phyloP scores from a whole-genome alignment of 2,329 filamentous ascomycete genomes.

The Fusarium sp. region DNA sequence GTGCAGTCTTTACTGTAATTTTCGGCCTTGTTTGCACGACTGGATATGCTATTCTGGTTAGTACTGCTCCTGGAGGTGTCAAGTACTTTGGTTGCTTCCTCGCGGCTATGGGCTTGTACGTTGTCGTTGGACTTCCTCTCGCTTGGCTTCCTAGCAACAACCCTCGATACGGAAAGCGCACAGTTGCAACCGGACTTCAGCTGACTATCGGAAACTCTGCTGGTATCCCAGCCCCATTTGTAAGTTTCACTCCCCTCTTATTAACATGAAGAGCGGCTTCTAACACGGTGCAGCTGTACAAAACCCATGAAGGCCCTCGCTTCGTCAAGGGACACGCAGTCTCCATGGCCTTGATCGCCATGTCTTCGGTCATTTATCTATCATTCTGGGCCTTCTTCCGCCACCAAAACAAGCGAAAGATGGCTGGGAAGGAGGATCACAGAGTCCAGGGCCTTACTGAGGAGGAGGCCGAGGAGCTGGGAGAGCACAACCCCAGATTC shows the following conservation, averaged over 20 bases:
- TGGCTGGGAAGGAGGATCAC: slow-evolving; percentile 45
- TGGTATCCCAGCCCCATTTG: slow-evolving; percentile 72
- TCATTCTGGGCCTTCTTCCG: slow-evolving; percentile 49
- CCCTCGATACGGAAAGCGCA: slow-evolving; percentile 74
- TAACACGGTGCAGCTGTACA: slow-evolving; percentile 42
- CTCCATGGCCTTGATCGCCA: slow-evolving; percentile 60
- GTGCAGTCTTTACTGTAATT: slow-evolving; percentile 66
- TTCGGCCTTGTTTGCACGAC: slow-evolving; percentile 64
- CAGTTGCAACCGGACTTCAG: slow-evolving; percentile 71
- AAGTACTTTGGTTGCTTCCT: slow-evolving; percentile 74
- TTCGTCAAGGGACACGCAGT: slow-evolving; percentile 64
- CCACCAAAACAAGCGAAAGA: slow-evolving; percentile 51
- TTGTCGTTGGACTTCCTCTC: slow-evolving; percentile 52
- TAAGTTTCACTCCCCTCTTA: slow-evolving; percentile 14
- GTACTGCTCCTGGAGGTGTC: slow-evolving; percentile 62
- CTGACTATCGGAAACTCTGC: slow-evolving; percentile 73
- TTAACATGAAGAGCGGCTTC: fast-evolving
- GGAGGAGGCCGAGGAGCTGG: slow-evolving; percentile 48
- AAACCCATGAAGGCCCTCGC: slow-evolving; percentile 54
- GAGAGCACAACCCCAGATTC: slow-evolving; percentile 48
- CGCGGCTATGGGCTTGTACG: slow-evolving; percentile 71
- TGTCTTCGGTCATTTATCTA: slow-evolving; percentile 58
- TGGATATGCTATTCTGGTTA: slow-evolving; percentile 71
- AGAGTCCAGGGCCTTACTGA: slow-evolving; percentile 45
- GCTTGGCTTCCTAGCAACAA: slow-evolving; percentile 66